Percentiles rank a stretch among this genome's conserved stretches.
Evolutionary conservation across 768 basidiomycete species (phyloP).

Genomic region (Trametes punicea): DNA sequence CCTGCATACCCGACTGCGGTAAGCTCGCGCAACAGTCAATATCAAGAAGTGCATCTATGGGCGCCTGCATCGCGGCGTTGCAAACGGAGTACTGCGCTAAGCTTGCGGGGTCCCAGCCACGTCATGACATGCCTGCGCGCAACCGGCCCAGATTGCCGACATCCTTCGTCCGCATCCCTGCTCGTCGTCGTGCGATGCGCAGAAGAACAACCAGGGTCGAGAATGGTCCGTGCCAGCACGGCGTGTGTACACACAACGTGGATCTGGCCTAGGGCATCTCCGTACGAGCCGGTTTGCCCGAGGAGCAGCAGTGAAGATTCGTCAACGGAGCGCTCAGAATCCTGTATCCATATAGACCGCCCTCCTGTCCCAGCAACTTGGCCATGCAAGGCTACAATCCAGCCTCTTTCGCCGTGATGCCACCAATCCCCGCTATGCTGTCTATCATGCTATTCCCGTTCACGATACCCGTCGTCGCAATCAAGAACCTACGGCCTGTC

Average conservation of each 20-base stretch:
- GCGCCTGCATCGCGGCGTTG: conserved; percentile 6
- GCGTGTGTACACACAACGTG: background rate
- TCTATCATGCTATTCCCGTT: conserved; percentile 74
- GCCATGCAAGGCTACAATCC: conserved; percentile 26
- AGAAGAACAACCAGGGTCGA: background rate
- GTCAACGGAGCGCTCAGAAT: conserved; percentile 11
- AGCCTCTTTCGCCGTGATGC: conserved; percentile 40
- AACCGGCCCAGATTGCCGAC: conserved; percentile 10
- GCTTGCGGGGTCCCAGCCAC: conserved; percentile 12
- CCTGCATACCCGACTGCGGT: background rate
- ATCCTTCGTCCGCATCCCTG: background rate
- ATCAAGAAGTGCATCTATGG: background rate
- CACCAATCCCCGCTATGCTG: conserved; percentile 52
- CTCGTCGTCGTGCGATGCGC: conserved; percentile 2
- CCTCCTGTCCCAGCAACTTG: background rate
- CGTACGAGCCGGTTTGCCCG: background rate
- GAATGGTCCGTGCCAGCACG: conserved; percentile 1
- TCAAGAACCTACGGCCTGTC: conserved; percentile 80
- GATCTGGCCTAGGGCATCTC: background rate
- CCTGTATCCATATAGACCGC: background rate
- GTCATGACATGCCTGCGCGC: no score
- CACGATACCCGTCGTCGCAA: conserved; percentile 89
- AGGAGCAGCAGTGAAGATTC: background rate
- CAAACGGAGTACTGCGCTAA: background rate
- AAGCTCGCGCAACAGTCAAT: background rate